Evolutionary conservation across 1,284 basidiomycete genomes (phyloP), one percentile per base, ranked within the genome.

Genomic region (Melanopsichium pennsylvanicum): DNA sequence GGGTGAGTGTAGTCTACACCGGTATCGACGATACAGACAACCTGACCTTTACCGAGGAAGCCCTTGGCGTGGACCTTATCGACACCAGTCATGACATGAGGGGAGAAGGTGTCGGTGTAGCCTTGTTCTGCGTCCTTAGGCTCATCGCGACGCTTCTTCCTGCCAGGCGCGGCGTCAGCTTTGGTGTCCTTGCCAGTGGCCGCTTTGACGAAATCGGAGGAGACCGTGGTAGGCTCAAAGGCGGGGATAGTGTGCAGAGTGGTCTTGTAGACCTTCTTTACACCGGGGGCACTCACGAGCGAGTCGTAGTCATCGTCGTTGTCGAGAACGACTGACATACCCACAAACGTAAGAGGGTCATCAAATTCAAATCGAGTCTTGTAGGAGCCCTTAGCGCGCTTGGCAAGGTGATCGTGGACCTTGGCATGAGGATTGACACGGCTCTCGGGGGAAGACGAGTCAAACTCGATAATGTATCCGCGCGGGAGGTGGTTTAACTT

Each of bases 1-100:
- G 87, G 87, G 71, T 88, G 86, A 3, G 85, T 87, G 75, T 86
- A 88, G 74, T 88, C 87, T 51, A 85, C 82, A 25, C 81, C 81
- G 47, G 83, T 82, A 64, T 85, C 83, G 40, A 85, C 82, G 47
- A 87, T 83, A 35, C 83, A 86, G 26, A 87, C 83, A 54, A 85
- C 85, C 73, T 86, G 81, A 5, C 86, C 86, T 25, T 83, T 82
- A 23, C 86, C 86, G 21, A 81, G 80, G 68, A 84, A 83, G 8
- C 86, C 86, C 51, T 83, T 68, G 4, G 82, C 83, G 54, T 87
- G 86, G 6, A 86, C 82, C 60, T 82, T 84, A 74, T 86, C 84
- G 4, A 85, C 84, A 12, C 83, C 81, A 11, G 63, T 70, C 72
- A 75, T 75, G 41, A 63, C 52, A 45, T 75, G 70, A n/a, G 72